These are phyloP conservation scores for Phytophthora sansomeana DNA, from an alignment of 352 stramenopile genomes.

Conservation along the genomic window DNA sequence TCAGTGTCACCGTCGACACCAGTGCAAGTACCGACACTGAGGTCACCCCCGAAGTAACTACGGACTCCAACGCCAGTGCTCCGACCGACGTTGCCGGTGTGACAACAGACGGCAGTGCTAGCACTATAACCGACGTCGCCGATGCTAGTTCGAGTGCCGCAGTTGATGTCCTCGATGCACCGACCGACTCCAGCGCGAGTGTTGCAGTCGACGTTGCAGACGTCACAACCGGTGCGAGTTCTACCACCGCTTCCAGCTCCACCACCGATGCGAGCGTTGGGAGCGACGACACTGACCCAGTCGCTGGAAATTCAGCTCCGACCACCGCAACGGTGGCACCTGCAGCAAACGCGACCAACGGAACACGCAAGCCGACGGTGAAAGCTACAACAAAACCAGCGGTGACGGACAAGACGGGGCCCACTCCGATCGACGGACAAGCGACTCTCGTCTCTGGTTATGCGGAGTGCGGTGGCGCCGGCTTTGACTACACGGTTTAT, in stretches of 20 bases:
- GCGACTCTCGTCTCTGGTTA: conserved; percentile 20
- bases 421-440: conserved; percentile 20
- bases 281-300: neutral
- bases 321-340: neutral
- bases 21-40: neutral
- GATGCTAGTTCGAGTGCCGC: neutral
- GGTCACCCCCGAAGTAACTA: neutral
- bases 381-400: neutral
- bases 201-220: neutral
- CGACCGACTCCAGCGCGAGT: neutral
- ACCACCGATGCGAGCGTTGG: neutral
- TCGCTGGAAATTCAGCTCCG: neutral
- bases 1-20: neutral
- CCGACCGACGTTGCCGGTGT: neutral
- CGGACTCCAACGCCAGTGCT: neutral
- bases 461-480: conserved; percentile 20
- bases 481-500: conserved; percentile 37
- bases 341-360: neutral
- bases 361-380: neutral
- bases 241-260: neutral
- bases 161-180: neutral
- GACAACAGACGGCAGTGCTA: neutral
- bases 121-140: neutral
- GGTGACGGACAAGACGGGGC: conserved; percentile 11
- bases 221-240: neutral